Base-by-base conservation (phyloP, 2,329 filamentous ascomycete species). In the Pochonia chlamydosporia region DNA sequence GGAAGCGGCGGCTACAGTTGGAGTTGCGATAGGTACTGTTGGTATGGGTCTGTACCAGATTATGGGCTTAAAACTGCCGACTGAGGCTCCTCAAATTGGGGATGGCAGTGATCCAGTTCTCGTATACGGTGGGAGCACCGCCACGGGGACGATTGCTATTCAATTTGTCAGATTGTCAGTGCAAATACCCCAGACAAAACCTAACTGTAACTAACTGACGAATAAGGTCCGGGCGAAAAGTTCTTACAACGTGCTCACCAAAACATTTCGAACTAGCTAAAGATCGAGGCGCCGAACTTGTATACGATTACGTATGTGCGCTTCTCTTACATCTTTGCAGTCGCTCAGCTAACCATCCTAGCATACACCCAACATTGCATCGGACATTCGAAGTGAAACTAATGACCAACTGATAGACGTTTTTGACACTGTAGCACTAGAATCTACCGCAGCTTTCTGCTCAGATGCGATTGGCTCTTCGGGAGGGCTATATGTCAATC, bases 101-200 rank as follows among this genome's bases (percentile, higher is more conserved):
- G 30, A 33, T n/a, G 47, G 52, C 24, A 20, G 49, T n/a, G 43
- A 49, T 18, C 48, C 51, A 36, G 60, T 78, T 0, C 56, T 78
- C 1, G 66, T 78, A 3, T 67, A 65, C 40, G 74, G 73, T 2
- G 75, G 72, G 2, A 62, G 59, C 28, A 72, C 71, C 2, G 59
- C 70, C 0, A 66, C 61, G 1, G 74, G 73, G 1, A 69, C 67
- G 1, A 56, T 66, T 44, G 71, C 69, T 0, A 65, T 73, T 4
- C 74, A 78, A 52, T 40, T 75, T 13, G 53, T 71, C 14, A 65
- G 59, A 30, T 45, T 60, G 56, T 66, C 67, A 13, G 72, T 33
- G 5, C 2, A 5, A 14, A n/a, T n/a, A n/a, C n/a, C n/a, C n/a
- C n/a, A n/a, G n/a, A n/a, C n/a, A n/a, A n/a, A n/a, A n/a, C n/a